A percentile compares a stretch with the other conserved stretches of the same genome.
These are phyloP conservation scores for Stellera chamaejasme DNA, from an alignment of 345 rosid genomes.

Conservation along the genomic window DNA sequence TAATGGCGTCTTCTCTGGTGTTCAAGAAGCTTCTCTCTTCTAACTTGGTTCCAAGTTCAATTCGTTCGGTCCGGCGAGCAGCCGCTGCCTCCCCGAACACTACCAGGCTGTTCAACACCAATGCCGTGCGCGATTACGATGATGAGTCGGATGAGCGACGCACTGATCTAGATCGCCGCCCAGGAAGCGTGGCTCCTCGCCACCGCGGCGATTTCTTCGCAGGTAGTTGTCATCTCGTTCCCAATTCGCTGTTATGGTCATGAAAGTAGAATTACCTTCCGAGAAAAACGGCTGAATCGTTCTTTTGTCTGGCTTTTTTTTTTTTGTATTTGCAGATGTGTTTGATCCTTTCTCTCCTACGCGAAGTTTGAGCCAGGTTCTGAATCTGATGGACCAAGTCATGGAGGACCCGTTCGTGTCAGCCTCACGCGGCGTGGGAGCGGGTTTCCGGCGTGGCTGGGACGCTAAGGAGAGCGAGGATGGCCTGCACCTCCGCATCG, in stretches of 20 bases:
- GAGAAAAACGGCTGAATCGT: background rate
- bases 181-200: conserved; percentile 25
- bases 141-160: conserved; percentile 11
- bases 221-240: conserved; percentile 23
- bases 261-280: background rate
- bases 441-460: conserved; percentile 24
- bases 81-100: conserved; percentile 8
- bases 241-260: background rate
- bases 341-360: conserved; percentile 57
- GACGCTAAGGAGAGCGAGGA: conserved; percentile 34
- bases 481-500: conserved; percentile 26
- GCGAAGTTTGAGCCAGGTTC: conserved; percentile 52
- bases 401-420: conserved; percentile 41
- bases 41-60: conserved; percentile 10
- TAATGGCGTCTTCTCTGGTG: conserved; percentile 39
- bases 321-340: conserved; percentile 21
- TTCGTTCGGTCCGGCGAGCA: conserved; percentile 11
- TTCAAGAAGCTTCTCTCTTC: conserved; percentile 31
- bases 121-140: conserved; percentile 23
- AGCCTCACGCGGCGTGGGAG: conserved; percentile 29
- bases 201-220: conserved; percentile 33
- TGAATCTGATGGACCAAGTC: conserved; percentile 57
- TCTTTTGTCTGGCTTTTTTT: background rate
- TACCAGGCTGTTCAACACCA: conserved; percentile 35
- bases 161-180: conserved; percentile 15